phyloP scores from a whole-genome alignment of 352 stramenopile species.

The Pythium dissimile region DNA sequence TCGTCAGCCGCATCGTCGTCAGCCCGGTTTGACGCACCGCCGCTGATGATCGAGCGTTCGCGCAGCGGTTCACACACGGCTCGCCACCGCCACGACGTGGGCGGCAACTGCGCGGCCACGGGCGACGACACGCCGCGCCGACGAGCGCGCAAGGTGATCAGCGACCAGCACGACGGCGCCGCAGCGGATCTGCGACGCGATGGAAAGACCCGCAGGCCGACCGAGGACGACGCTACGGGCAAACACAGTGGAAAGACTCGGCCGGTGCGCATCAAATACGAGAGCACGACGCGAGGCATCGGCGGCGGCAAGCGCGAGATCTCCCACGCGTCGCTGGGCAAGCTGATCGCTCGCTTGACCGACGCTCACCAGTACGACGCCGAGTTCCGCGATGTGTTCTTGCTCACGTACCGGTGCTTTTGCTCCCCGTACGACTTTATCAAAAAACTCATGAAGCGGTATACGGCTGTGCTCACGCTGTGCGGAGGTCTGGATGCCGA shows the following conservation, averaged over 20 bases:
- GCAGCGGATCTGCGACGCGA: background rate
- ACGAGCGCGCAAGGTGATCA: conserved; percentile 10
- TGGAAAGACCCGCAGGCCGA: background rate
- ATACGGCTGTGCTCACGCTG: conserved; percentile 67
- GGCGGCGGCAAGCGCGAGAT: conserved; percentile 72
- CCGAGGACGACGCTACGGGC: conserved; percentile 1
- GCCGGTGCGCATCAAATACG: conserved; percentile 73
- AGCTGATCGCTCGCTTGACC: conserved; percentile 77
- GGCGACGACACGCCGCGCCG: conserved; percentile 18
- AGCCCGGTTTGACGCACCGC: conserved; percentile 3
- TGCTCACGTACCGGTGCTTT: conserved; percentile 81
- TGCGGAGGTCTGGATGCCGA: conserved; percentile 45
- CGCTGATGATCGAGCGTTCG: conserved; percentile 15
- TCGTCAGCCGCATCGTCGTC: conserved; percentile 15
- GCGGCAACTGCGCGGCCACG: too few species aligned
- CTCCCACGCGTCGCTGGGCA: conserved; percentile 81
- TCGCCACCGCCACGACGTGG: conserved; percentile 11
- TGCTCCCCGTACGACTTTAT: conserved; percentile 84
- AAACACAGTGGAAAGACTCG: conserved; percentile 27
- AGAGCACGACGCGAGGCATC: conserved; percentile 51
- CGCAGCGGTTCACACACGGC: conserved; percentile 18
- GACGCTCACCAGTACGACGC: conserved; percentile 85
- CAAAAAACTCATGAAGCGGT: conserved; percentile 86
- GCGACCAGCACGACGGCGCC: background rate
- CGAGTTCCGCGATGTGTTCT: conserved; percentile 82